Conservation (phyloP, 306 rosid genomes). For the Ormosia semicastrata region DNA sequence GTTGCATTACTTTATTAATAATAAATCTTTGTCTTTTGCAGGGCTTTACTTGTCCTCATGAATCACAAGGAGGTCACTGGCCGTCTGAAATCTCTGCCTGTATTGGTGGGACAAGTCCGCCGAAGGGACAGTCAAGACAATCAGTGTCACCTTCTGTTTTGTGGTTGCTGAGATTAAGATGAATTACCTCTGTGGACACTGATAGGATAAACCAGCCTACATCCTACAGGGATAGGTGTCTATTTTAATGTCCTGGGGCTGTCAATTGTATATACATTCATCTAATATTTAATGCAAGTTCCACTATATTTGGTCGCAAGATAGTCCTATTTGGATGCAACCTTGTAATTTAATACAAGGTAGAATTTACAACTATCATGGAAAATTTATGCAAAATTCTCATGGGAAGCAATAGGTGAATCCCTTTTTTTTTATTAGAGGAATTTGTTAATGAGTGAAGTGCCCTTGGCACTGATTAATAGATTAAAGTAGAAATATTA, state of each 20-base stretch:
- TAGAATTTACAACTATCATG: neutral
- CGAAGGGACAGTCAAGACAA: slow-evolving; percentile 12
- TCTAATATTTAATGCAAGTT: slow-evolving; percentile 34
- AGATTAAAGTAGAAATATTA: too few species aligned
- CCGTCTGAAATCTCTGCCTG: neutral
- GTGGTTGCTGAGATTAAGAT: slow-evolving; percentile 22
- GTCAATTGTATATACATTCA: slow-evolving; percentile 52
- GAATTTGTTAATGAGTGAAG: too few species aligned
- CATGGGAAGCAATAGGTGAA: neutral
- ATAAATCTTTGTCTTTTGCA: slow-evolving; percentile 27
- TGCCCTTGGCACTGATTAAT: too few species aligned
- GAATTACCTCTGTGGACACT: slow-evolving; percentile 21
- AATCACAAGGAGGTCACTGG: neutral
- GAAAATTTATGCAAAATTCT: neutral
- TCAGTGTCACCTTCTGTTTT: slow-evolving; percentile 9
- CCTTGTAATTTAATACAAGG: neutral
- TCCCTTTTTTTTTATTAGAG: too few species aligned
- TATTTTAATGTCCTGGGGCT: slow-evolving; percentile 28
- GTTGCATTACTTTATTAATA: neutral
- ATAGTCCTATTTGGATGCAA: neutral
- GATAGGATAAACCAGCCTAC: slow-evolving; percentile 32
- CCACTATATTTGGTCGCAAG: slow-evolving; percentile 6
- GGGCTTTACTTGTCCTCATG: slow-evolving; percentile 29
- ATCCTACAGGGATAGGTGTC: slow-evolving; percentile 32
- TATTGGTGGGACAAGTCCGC: slow-evolving; percentile 15